Conservation (phyloP, 1,284 basidiomycete genomes). For the Puccinia horiana region DNA sequence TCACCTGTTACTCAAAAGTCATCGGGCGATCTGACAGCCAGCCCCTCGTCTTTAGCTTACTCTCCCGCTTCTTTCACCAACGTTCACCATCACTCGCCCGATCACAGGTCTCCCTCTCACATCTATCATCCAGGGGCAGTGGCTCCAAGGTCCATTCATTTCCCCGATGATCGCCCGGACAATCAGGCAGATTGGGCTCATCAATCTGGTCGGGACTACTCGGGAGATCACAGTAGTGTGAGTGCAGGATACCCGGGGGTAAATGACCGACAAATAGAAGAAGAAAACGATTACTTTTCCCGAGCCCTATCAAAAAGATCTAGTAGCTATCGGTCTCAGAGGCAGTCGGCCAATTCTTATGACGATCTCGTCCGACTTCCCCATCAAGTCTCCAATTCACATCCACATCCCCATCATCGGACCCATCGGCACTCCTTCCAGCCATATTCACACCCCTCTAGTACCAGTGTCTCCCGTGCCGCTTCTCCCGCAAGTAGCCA, state of each 20-base stretch:
- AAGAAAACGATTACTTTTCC: slow-evolving; percentile 1
- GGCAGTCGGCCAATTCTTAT: background rate
- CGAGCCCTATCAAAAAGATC: slow-evolving; percentile 8
- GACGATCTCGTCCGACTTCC: slow-evolving; percentile 37
- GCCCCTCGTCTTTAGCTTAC: background rate
- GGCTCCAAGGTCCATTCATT: background rate
- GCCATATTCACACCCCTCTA: slow-evolving; percentile 46
- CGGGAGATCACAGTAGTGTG: background rate
- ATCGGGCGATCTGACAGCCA: background rate
- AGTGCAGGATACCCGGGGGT: background rate
- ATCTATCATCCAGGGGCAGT: slow-evolving; percentile 2
- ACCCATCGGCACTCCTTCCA: slow-evolving; percentile 41
- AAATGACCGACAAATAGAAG: slow-evolving; percentile 2
- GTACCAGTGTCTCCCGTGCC: slow-evolving; percentile 9
- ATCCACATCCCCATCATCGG: slow-evolving; percentile 34
- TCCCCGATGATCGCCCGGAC: background rate
- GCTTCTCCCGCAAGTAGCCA: slow-evolving; percentile 34
- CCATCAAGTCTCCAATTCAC: slow-evolving; percentile 27
- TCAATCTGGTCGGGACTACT: background rate
- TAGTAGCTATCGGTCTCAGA: background rate
- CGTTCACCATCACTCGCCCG: slow-evolving; percentile 3
- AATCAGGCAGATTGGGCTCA: background rate
- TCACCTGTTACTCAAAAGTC: background rate
- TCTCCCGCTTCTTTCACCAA: slow-evolving; percentile 2
- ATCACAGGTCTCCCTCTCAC: background rate